phyloP scores from a whole-genome alignment of 257 asterid genomes.

The Cinchona pubescens region DNA sequence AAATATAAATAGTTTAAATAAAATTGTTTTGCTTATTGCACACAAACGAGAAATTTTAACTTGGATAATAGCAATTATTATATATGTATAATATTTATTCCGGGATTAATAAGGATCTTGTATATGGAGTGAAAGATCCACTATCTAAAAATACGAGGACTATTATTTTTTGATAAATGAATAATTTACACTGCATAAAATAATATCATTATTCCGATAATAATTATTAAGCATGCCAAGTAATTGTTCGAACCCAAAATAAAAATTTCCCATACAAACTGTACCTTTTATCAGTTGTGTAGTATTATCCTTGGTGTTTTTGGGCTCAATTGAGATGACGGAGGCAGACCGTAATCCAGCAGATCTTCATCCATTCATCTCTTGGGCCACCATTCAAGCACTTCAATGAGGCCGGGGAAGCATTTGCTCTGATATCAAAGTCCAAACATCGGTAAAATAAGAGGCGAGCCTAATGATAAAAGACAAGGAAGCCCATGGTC shows the following conservation, averaged over 20 bases:
- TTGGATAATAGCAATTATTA: no score
- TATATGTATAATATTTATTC: no score
- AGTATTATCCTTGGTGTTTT: neutral
- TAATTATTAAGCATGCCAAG: no score
- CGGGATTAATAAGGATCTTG: no score
- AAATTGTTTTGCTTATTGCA: no score
- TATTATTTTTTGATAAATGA: no score
- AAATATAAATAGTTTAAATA: neutral
- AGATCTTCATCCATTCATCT: neutral
- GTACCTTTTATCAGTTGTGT: no score
- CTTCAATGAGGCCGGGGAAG: neutral
- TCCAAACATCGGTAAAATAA: neutral
- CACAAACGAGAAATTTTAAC: neutral
- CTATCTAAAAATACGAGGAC: no score
- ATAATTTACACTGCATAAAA: no score
- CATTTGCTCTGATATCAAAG: neutral
- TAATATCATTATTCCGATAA: no score
- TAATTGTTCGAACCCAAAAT: neutral
- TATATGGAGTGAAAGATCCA: no score
- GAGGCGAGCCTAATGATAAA: neutral
- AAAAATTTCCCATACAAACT: neutral
- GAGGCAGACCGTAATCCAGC: neutral
- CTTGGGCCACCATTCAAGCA: slow-evolving; percentile 8
- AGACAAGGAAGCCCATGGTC: neutral
- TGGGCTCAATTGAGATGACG: neutral